Base-by-base conservation (phyloP, 2,329 filamentous ascomycete species). In the Immersiporthe knoxdaviesiana region DNA sequence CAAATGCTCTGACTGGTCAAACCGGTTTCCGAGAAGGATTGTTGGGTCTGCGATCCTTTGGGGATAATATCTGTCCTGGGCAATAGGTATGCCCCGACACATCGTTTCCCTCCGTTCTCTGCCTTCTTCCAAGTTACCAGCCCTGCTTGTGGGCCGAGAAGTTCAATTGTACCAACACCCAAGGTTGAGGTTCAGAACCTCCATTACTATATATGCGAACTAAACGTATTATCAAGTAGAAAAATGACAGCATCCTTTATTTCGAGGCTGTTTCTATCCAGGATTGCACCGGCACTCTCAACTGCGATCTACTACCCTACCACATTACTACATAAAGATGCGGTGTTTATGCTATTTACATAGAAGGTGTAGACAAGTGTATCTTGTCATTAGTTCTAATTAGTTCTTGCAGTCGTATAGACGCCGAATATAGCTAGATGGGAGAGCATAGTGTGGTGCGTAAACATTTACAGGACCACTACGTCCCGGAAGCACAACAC, bases 51-150 rank as follows among this genome's bases (percentile, higher is more conserved):
- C 7, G 18, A 12, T 32, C 56, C 56, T n/a, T 35, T 21, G 18
- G 30, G 54, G 54, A 58, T 58, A 58, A 58, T 14, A 35, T 58
- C 6, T 58, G 54, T 35, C 27, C 54, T 35, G 54, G 44, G 54
- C 14, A 35, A 32, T 14, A 7, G 54, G 54, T 58, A 16, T 0
- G 18, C 52, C 54, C 54, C 54, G 14, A 4, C 54, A 7, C 30
- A 7, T 58, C 14, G 27, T 18, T 58, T 58, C 30, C 54, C 27
- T 35, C 16, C 16, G 27, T 10, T 32, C 67, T 68, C 63, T 27
- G 60, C 63, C n/a, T 68, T 64, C 27, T 68, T 24, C 18, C 24
- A 5, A 56, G 14, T 18, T 14, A 14, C n/a, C 11, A 27, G n/a
- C 50, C 50, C 24, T n/a, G n/a, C n/a, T n/a, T n/a, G 50, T 12